A percentile compares a stretch with the other conserved stretches of the same genome.
These are phyloP conservation scores for Saccharomycopsis synnaedendra DNA, from an alignment of 805 yeast genomes.

Conservation along the genomic window DNA sequence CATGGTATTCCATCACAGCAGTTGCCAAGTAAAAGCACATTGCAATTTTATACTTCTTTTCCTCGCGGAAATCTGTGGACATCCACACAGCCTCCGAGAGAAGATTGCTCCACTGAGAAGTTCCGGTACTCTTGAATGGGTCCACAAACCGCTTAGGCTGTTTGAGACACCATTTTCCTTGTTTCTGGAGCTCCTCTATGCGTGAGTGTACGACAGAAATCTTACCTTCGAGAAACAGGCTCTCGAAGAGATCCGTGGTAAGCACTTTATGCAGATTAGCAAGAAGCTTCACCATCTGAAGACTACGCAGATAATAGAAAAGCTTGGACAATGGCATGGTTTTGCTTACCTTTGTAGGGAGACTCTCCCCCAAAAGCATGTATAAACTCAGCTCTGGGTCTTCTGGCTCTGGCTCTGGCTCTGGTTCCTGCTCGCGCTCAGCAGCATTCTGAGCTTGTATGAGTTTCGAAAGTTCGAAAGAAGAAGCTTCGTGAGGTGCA, in stretches of 20 bases:
- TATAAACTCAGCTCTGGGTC: constrained; percentile 34
- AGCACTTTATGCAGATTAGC: constrained; percentile 81
- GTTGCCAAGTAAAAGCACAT: constrained; percentile 61
- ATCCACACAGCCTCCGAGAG: constrained; percentile 78
- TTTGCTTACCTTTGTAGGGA: constrained; percentile 44
- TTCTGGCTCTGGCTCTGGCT: constrained; percentile 21
- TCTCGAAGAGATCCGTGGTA: constrained; percentile 75
- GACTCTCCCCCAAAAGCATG: constrained; percentile 35
- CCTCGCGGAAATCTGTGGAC: constrained; percentile 66
- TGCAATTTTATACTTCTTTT: constrained; percentile 55
- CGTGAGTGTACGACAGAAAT: constrained; percentile 82
- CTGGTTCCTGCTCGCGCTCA: constrained; percentile 17
- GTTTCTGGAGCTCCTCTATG: constrained; percentile 82
- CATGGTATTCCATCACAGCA: constrained; percentile 71
- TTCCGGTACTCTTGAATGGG: constrained; percentile 33
- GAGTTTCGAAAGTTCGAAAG: constrained; percentile 15
- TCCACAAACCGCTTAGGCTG: constrained; percentile 68
- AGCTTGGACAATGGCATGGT: constrained; percentile 72
- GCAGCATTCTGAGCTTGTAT: neutral
- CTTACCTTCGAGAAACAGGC: constrained; percentile 81
- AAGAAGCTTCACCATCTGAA: constrained; percentile 70
- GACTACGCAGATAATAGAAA: constrained; percentile 76
- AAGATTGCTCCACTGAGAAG: constrained; percentile 60
- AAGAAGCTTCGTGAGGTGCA: constrained; percentile 10
- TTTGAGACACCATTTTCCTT: constrained; percentile 81